A percentile compares a stretch with the other conserved stretches of the same genome.
Evolutionary conservation across 352 stramenopile species (phyloP).

Genomic region (Phytophthora europaea): DNA sequence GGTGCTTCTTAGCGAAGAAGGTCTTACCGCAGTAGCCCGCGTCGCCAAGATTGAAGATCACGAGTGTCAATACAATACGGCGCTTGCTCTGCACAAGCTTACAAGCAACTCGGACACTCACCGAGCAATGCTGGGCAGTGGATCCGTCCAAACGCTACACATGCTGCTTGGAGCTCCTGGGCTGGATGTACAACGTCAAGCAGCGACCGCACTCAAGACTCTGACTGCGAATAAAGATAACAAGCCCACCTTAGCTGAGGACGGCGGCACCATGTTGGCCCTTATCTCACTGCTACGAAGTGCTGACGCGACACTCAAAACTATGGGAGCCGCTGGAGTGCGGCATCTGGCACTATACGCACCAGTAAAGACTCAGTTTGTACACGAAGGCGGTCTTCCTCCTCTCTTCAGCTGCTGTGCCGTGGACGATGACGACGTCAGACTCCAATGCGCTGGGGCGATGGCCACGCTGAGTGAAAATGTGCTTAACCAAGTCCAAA

Average conservation of each 20-base stretch:
- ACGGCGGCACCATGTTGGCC: constrained; percentile 82
- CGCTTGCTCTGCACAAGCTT: constrained; percentile 93
- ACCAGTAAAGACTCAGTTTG: constrained; percentile 75
- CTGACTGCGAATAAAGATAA: constrained; percentile 92
- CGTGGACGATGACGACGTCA: constrained; percentile 81
- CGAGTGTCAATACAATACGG: constrained; percentile 92
- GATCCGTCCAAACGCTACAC: constrained; percentile 72
- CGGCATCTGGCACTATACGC: constrained; percentile 90
- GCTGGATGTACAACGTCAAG: constrained; percentile 88
- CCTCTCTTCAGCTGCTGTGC: constrained; percentile 74
- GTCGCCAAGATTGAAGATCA: constrained; percentile 93
- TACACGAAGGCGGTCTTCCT: constrained; percentile 71
- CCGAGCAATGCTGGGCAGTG: constrained; percentile 67
- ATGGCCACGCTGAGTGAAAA: constrained; percentile 95
- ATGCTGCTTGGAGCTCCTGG: constrained; percentile 76
- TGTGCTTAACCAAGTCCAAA: constrained; percentile 88
- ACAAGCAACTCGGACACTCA: constrained; percentile 80
- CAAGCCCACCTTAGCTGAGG: constrained; percentile 90
- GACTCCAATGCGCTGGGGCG: constrained; percentile 89
- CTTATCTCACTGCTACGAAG: constrained; percentile 89
- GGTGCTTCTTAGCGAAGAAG: constrained; percentile 83
- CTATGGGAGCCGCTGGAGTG: constrained; percentile 89
- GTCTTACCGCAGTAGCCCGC: constrained; percentile 84
- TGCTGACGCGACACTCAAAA: constrained; percentile 82
- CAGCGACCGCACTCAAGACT: constrained; percentile 93